A percentile compares a stretch with the other conserved stretches of the same genome.
These are phyloP conservation scores for Penicillium crystallinum DNA, from an alignment of 495 filamentous ascomycete species.

Conservation along the genomic window DNA sequence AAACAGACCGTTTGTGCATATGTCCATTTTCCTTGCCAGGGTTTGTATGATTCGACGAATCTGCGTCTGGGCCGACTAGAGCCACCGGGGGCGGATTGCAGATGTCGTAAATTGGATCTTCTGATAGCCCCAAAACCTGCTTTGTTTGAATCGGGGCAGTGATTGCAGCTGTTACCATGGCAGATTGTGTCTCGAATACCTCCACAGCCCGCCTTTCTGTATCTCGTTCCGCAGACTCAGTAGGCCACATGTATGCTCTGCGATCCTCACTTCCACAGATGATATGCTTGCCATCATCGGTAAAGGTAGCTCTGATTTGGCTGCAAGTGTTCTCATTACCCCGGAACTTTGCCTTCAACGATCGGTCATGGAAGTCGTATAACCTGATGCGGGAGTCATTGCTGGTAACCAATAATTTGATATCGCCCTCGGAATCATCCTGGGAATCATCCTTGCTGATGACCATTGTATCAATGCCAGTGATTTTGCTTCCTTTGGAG, in stretches of 20 bases:
- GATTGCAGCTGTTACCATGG: conserved; percentile 80
- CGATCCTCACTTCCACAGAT: conserved; percentile 93
- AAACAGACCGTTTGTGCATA: conserved; percentile 15
- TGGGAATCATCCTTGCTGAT: conserved; percentile 55
- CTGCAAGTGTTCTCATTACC: conserved; percentile 89
- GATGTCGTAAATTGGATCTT: conserved; percentile 90
- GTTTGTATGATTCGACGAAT: conserved; percentile 31
- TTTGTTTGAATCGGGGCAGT: conserved; percentile 78
- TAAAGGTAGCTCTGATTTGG: conserved; percentile 87
- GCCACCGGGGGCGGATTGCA: conserved; percentile 94
- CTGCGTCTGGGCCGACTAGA: conserved; percentile 63
- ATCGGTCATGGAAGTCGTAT: conserved; percentile 81
- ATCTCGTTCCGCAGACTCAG: conserved; percentile 56
- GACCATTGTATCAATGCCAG: conserved; percentile 76
- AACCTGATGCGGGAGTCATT: conserved; percentile 93
- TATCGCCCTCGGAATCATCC: conserved; percentile 60
- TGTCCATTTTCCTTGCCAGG: conserved; percentile 16
- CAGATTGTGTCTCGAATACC: conserved; percentile 82
- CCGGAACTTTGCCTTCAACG: conserved; percentile 81
- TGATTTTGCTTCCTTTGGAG: conserved; percentile 95
- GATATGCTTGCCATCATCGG: conserved; percentile 80
- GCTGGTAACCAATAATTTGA: conserved; percentile 86
- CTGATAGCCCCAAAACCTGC: conserved; percentile 69
- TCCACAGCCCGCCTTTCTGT: conserved; percentile 77
- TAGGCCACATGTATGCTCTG: conserved; percentile 84